Conservation (phyloP, 2,329 filamentous ascomycete species). For the Penicillium sp. region DNA sequence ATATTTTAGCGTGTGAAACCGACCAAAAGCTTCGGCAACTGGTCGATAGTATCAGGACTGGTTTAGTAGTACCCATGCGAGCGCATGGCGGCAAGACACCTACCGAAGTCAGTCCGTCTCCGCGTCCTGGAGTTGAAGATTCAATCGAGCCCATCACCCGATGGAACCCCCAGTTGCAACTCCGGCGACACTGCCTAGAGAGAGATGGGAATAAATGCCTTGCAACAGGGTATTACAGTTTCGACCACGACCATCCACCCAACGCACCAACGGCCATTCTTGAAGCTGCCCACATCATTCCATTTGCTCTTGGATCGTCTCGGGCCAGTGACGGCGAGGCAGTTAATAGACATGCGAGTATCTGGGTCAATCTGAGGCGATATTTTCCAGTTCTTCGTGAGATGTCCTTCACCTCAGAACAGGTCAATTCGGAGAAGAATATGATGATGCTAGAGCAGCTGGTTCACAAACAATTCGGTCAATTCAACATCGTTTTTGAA, state of each 20-base stretch:
- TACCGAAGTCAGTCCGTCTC: slow-evolving; percentile 14
- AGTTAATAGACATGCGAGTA: slow-evolving; percentile 9
- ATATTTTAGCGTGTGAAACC: too few relatives aligned
- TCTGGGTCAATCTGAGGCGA: slow-evolving; percentile 20
- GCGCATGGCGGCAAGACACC: slow-evolving; percentile 5
- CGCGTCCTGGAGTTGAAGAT: not conserved
- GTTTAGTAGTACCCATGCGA: too few relatives aligned
- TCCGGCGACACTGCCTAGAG: slow-evolving; percentile 17
- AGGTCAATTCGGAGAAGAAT: slow-evolving; percentile 17
- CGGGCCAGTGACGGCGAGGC: slow-evolving; percentile 4
- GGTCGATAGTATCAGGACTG: too few relatives aligned
- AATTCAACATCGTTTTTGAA: slow-evolving; percentile 19
- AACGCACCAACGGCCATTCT: slow-evolving; percentile 10
- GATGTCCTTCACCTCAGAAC: slow-evolving; percentile 14
- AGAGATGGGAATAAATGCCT: slow-evolving; percentile 22
- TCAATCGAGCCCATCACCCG: too few relatives aligned
- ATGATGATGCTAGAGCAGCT: slow-evolving; percentile 14
- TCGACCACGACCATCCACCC: slow-evolving; percentile 7
- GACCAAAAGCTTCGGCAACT: too few relatives aligned
- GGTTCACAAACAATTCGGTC: slow-evolving; percentile 16
- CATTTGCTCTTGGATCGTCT: slow-evolving; percentile 4
- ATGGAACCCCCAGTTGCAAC: not conserved
- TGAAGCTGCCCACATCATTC: slow-evolving; percentile 19
- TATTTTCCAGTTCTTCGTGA: slow-evolving; percentile 19
- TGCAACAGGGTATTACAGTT: slow-evolving; percentile 12